These are phyloP conservation scores for Phlebiopsis flavidoalba DNA, from an alignment of 768 basidiomycete genomes.

Conservation along the genomic window DNA sequence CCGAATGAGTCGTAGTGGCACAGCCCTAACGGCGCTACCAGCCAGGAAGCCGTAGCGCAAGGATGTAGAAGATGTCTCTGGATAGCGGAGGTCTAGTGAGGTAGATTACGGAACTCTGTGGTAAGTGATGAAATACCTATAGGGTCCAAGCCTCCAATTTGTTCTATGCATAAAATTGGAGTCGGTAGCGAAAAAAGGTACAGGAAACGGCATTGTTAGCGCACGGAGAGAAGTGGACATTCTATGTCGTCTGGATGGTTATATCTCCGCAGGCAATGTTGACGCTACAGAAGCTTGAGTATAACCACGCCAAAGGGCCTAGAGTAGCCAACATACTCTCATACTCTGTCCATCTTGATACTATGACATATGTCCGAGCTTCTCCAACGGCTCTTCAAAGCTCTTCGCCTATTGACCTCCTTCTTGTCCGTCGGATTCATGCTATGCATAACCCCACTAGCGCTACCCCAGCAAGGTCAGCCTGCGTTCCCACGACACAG, in stretches of 20 bases:
- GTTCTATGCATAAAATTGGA: slow-evolving; percentile 39
- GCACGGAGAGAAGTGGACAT: not conserved
- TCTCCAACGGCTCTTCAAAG: slow-evolving; percentile 61
- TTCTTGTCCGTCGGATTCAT: slow-evolving; percentile 44
- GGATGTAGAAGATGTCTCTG: slow-evolving; percentile 74
- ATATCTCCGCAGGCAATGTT: slow-evolving; percentile 94
- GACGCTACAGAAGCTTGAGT: slow-evolving; percentile 38
- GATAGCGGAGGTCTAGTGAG: slow-evolving; percentile 76
- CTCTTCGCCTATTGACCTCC: slow-evolving; percentile 59
- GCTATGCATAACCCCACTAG: slow-evolving; percentile 63
- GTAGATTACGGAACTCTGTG: slow-evolving; percentile 92
- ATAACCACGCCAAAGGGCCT: not conserved
- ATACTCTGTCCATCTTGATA: slow-evolving; percentile 83
- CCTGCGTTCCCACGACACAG: not conserved
- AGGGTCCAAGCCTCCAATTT: slow-evolving; percentile 88
- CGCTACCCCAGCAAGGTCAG: slow-evolving; percentile 1
- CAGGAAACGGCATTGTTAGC: too few relatives aligned
- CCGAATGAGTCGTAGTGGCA: slow-evolving; percentile 93
- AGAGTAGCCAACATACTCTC: slow-evolving; percentile 60
- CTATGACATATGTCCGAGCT: slow-evolving; percentile 65
- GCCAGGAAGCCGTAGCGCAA: too few relatives aligned
- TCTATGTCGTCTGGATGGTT: slow-evolving; percentile 85
- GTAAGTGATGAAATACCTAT: slow-evolving; percentile 89
- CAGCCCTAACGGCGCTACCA: slow-evolving; percentile 94
- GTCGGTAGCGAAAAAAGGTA: too few relatives aligned